Evolutionary conservation across 768 basidiomycete species (phyloP).

Genomic region (Suillus weaverae): DNA sequence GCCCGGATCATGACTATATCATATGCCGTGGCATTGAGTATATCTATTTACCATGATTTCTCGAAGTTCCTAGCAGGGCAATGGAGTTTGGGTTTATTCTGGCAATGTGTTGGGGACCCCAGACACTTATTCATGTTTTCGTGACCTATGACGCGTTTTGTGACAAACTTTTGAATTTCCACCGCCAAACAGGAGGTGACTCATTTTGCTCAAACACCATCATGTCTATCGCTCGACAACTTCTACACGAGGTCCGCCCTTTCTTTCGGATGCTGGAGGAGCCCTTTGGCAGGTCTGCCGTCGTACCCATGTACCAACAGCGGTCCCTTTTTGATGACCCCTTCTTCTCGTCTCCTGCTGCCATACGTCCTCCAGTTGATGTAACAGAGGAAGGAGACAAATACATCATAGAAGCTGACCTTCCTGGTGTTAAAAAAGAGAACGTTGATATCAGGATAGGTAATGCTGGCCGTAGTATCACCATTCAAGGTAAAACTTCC

Average conservation of each 20-base stretch:
- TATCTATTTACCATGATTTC: conserved; percentile 14
- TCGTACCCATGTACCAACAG: conserved; percentile 26
- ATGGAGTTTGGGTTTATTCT: not conserved
- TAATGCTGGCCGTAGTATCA: conserved; percentile 67
- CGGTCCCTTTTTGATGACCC: conserved; percentile 51
- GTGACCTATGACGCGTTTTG: not conserved
- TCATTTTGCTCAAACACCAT: conserved; percentile 5
- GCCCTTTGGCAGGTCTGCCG: conserved; percentile 42
- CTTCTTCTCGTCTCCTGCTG: conserved; percentile 39
- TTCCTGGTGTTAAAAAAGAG: conserved; percentile 79
- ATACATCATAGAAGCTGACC: conserved; percentile 72
- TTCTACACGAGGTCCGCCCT: conserved; percentile 71
- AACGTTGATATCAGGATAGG: conserved; percentile 70
- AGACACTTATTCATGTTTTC: not conserved
- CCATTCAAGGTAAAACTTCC: conserved; percentile 64
- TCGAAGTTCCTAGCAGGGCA: conserved; percentile 8
- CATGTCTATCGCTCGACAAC: conserved; percentile 68
- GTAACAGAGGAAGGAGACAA: conserved; percentile 62
- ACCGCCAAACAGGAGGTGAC: not conserved
- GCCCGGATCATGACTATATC: conserved; percentile 43
- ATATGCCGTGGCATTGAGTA: conserved; percentile 4
- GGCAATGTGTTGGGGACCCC: not conserved
- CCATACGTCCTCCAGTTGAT: conserved; percentile 60
- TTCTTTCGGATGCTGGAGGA: conserved; percentile 78
- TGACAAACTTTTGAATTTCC: not conserved